Evolutionary conservation across 2,329 filamentous ascomycete genomes (phyloP).

Genomic region (Pyrenochaeta sp.): DNA sequence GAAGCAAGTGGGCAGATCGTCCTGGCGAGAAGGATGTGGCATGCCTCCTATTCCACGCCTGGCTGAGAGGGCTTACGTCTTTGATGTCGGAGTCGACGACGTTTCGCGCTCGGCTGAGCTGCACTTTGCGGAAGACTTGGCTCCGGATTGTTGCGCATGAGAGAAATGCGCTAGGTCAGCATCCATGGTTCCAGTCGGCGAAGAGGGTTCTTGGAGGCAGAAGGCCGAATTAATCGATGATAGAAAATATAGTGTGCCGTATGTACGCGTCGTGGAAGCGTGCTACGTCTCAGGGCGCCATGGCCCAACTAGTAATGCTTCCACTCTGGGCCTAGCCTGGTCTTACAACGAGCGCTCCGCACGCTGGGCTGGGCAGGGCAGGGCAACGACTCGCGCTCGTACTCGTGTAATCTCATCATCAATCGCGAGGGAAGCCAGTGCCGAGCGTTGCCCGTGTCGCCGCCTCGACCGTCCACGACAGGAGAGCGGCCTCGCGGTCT

Average conservation of each 20-base stretch:
- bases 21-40: slow-evolving; percentile 8
- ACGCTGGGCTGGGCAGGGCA: slow-evolving; percentile 7
- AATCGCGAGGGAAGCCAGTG: slow-evolving; percentile 26
- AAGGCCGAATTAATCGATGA: slow-evolving; percentile 33
- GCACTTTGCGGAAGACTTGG: slow-evolving; percentile 14
- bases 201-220: slow-evolving; percentile 27
- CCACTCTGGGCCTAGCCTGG: slow-evolving; percentile 35
- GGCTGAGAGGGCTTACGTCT: slow-evolving; percentile 18
- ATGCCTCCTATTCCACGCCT: slow-evolving; percentile 9
- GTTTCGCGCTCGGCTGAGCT: slow-evolving; percentile 14
- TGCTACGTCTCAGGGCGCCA: slow-evolving; percentile 45
- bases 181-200: slow-evolving; percentile 29
- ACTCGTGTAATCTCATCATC: slow-evolving; percentile 17
- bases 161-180: slow-evolving; percentile 26
- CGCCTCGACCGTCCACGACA: slow-evolving; percentile 27
- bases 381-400: slow-evolving; percentile 32
- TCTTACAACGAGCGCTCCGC: slow-evolving; percentile 30
- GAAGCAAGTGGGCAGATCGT: slow-evolving; percentile 1
- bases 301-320: slow-evolving; percentile 41
- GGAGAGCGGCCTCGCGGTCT: slow-evolving; percentile 24
- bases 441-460: slow-evolving; percentile 40
- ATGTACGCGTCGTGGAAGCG: slow-evolving; percentile 40
- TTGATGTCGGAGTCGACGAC: slow-evolving; percentile 19
- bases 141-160: slow-evolving; percentile 25
- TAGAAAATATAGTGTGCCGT: slow-evolving; percentile 31